Conservation (phyloP, 495 filamentous ascomycete species). For the Astrocystis sublimbata region DNA sequence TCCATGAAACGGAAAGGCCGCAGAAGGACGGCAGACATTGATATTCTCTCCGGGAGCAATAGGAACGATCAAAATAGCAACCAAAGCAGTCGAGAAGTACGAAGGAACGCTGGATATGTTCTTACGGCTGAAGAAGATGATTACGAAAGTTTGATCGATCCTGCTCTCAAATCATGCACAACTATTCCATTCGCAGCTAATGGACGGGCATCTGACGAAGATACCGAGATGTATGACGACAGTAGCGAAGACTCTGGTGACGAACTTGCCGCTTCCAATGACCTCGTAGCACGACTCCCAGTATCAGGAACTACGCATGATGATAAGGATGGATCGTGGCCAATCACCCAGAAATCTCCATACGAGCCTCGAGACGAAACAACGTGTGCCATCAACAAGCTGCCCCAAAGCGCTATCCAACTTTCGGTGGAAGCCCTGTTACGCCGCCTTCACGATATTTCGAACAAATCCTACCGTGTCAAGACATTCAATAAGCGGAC, state of each 20-base stretch:
- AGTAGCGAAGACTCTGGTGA: constrained; percentile 7
- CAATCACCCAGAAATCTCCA: constrained; percentile 18
- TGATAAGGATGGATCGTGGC: constrained; percentile 26
- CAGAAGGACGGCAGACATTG: background rate
- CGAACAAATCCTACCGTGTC: constrained; percentile 17
- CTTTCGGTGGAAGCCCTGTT: constrained; percentile 38
- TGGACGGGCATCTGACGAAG: constrained; percentile 21
- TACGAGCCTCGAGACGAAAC: constrained; percentile 30
- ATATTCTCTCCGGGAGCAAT: background rate
- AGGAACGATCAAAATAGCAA: background rate
- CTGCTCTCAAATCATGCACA: background rate
- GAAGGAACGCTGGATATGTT: background rate
- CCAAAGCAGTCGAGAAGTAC: background rate
- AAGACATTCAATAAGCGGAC: constrained; percentile 32
- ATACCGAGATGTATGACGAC: constrained; percentile 14
- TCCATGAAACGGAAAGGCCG: constrained; percentile 15
- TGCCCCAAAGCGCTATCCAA: constrained; percentile 34
- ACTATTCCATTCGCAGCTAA: constrained; percentile 16
- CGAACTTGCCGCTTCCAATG: background rate
- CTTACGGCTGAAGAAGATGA: background rate
- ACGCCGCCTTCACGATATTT: constrained; percentile 36
- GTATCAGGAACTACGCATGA: constrained; percentile 14
- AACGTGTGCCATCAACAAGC: constrained; percentile 34
- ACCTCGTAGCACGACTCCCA: background rate
- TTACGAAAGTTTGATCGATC: background rate